These are phyloP conservation scores for Colletotrichum sp. DNA, from an alignment of 2,329 filamentous ascomycete species.

Conservation along the genomic window DNA sequence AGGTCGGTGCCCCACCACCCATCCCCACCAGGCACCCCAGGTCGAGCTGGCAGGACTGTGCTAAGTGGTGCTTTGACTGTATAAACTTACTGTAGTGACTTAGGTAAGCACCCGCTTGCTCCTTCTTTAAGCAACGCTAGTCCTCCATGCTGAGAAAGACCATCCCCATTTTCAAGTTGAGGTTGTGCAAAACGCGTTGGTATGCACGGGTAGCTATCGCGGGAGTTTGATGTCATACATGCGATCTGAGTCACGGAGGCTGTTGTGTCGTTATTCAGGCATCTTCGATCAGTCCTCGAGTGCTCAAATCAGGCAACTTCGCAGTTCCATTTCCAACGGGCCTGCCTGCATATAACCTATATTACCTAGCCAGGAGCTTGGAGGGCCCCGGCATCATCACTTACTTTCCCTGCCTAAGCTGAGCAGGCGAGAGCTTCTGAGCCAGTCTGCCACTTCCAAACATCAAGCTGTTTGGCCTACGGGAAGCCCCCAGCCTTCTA, in stretches of 20 bases:
- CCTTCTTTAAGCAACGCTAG: not conserved
- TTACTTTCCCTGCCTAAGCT: not conserved
- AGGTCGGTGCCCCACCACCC: constrained; percentile 19
- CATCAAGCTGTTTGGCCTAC: not conserved
- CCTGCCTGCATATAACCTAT: not conserved
- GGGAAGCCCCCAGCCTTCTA: not conserved
- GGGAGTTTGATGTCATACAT: not conserved
- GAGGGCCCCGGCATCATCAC: not conserved
- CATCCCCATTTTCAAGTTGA: not conserved
- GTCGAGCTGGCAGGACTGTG: not conserved
- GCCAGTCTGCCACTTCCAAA: not conserved
- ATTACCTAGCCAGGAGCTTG: not conserved
- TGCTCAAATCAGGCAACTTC: not conserved
- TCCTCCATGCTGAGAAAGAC: not conserved
- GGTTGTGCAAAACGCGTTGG: not conserved
- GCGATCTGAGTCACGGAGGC: not conserved
- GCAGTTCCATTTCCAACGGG: not conserved
- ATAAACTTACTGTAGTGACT: not conserved
- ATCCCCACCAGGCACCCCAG: constrained; percentile 11
- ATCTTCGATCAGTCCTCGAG: not conserved
- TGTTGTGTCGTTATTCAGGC: not conserved
- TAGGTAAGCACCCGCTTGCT: not conserved
- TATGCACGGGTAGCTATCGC: not conserved
- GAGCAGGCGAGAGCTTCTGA: not conserved
- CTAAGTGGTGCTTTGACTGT: not conserved